Conservation (phyloP, 768 basidiomycete genomes). For the Tylopilus felleus region DNA sequence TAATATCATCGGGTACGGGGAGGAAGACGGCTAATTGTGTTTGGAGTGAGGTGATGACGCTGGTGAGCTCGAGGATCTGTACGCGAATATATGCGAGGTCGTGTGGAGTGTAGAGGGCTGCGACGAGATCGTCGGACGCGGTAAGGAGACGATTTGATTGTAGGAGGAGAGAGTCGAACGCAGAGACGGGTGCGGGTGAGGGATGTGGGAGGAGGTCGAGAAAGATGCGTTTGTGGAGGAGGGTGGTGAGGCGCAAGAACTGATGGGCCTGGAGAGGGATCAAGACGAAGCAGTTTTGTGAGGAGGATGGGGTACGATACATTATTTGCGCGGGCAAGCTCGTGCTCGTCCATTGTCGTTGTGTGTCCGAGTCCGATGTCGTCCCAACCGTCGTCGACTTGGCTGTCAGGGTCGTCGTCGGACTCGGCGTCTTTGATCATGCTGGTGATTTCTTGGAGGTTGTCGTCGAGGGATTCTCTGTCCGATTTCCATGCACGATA, state of each 20-base stretch:
- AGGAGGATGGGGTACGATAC: conserved; percentile 33
- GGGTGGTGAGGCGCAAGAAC: conserved; percentile 53
- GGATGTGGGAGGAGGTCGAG: conserved; percentile 45
- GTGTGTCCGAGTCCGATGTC: conserved; percentile 51
- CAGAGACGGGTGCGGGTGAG: conserved; percentile 21
- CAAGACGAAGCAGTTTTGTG: not conserved
- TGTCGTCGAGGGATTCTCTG: conserved; percentile 58
- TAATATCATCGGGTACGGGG: conserved; percentile 20
- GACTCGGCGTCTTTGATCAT: conserved; percentile 44
- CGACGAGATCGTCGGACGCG: conserved; percentile 62
- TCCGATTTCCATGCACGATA: conserved; percentile 49
- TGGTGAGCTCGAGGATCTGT: conserved; percentile 39
- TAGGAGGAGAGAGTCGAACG: conserved; percentile 50
- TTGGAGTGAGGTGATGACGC: conserved; percentile 38
- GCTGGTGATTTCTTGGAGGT: conserved; percentile 51
- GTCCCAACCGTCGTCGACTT: conserved; percentile 56
- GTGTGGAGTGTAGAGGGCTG: conserved; percentile 66
- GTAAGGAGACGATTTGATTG: conserved; percentile 51
- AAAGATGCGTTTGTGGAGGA: conserved; percentile 61
- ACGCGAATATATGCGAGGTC: conserved; percentile 39
- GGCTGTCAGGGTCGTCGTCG: conserved; percentile 24
- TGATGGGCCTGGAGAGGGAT: conserved; percentile 47
- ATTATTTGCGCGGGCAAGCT: conserved; percentile 58
- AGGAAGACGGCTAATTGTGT: conserved; percentile 26
- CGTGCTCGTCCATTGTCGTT: conserved; percentile 43